Evolutionary conservation across 257 asterid species (phyloP).

Genomic region (Nicotiana otophora): DNA sequence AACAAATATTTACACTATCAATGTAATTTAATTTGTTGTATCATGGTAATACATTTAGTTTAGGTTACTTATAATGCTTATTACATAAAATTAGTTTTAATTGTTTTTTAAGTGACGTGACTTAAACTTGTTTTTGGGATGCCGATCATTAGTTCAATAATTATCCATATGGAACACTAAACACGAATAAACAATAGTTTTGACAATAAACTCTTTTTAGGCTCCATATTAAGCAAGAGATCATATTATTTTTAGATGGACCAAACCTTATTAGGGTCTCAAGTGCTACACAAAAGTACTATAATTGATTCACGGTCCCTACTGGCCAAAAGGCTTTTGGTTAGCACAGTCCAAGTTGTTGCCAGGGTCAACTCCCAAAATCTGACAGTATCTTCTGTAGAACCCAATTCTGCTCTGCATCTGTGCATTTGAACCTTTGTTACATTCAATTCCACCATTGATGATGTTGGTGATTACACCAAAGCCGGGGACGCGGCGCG

Average conservation of each 20-base stretch:
- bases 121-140: too few species aligned
- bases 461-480: conserved; percentile 35
- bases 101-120: too few species aligned
- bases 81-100: too few species aligned
- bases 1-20: too few species aligned
- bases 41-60: too few species aligned
- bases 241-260: neutral
- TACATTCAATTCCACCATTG: conserved; percentile 36
- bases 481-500: conserved; percentile 18
- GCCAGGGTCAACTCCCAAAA: conserved; percentile 22
- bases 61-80: too few species aligned
- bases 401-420: conserved; percentile 24
- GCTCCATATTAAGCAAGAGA: neutral
- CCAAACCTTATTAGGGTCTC: neutral
- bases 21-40: too few species aligned
- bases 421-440: conserved; percentile 15
- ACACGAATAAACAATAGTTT: neutral
- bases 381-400: conserved; percentile 21
- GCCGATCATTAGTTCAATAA: too few species aligned
- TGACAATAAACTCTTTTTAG: neutral
- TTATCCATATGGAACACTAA: too few species aligned
- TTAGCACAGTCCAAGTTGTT: conserved; percentile 24
- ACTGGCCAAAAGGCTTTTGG: conserved; percentile 24
- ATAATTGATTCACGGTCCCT: neutral
- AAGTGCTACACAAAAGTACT: neutral